These are phyloP conservation scores for Boletus vermiculosoides DNA, from an alignment of 768 basidiomycete species.

Conservation along the genomic window DNA sequence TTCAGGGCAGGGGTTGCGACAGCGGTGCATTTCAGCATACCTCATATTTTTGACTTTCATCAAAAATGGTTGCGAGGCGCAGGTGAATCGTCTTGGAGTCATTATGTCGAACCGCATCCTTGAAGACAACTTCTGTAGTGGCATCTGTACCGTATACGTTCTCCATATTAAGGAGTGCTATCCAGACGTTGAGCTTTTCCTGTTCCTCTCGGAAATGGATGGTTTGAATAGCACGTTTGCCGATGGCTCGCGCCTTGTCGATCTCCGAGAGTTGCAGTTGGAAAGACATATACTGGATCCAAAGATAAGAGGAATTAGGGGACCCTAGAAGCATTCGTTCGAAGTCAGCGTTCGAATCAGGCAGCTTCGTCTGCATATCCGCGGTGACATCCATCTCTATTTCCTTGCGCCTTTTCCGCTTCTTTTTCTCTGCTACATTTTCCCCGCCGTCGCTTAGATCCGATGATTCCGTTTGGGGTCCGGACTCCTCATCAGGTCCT, in stretches of 20 bases:
- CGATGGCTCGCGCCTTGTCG: slow-evolving; percentile 90
- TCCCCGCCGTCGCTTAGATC: slow-evolving; percentile 39
- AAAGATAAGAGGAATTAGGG: slow-evolving; percentile 95
- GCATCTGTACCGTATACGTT: slow-evolving; percentile 88
- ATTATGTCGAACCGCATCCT: slow-evolving; percentile 85
- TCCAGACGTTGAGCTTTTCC: slow-evolving; percentile 97
- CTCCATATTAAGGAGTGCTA: slow-evolving; percentile 92
- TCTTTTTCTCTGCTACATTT: slow-evolving; percentile 46
- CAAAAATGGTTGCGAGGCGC: slow-evolving; percentile 79
- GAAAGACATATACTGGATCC: slow-evolving; percentile 99
- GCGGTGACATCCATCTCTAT: slow-evolving; percentile 81
- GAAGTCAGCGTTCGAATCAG: slow-evolving; percentile 93
- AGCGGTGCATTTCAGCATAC: slow-evolving; percentile 39
- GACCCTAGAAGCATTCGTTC: slow-evolving; percentile 90
- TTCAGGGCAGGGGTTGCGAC: not conserved
- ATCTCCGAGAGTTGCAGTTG: slow-evolving; percentile 95
- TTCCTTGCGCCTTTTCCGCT: slow-evolving; percentile 64
- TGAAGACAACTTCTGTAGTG: slow-evolving; percentile 76
- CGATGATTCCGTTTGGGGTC: slow-evolving; percentile 38
- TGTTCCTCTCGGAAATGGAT: slow-evolving; percentile 96
- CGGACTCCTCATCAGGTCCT: slow-evolving; percentile 38
- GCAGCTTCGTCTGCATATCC: slow-evolving; percentile 80
- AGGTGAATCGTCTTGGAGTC: slow-evolving; percentile 91
- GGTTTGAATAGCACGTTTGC: slow-evolving; percentile 74
- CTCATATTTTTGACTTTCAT: slow-evolving; percentile 78